Evolutionary conservation across 345 rosid species (phyloP).

Genomic region (Pistacia integerrima): DNA sequence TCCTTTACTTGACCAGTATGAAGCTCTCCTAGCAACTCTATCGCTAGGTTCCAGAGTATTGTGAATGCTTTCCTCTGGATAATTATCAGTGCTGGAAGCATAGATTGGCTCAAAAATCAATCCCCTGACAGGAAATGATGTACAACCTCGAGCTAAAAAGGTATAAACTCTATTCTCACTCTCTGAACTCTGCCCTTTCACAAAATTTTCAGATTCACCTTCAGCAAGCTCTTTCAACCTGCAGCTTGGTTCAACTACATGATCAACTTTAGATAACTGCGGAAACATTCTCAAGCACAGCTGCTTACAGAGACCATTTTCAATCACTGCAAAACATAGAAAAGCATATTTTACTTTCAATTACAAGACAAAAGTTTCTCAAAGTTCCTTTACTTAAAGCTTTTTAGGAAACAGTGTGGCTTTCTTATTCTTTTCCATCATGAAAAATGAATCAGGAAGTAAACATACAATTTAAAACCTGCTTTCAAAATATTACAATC

Average conservation of each 20-base stretch:
- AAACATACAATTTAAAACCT: background rate
- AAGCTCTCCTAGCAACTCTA: constrained; percentile 49
- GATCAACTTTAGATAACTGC: constrained; percentile 46
- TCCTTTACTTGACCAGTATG: constrained; percentile 96
- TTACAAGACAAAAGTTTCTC: background rate
- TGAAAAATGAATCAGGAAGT: background rate
- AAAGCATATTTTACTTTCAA: background rate
- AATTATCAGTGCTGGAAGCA: constrained; percentile 95
- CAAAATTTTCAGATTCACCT: constrained; percentile 52
- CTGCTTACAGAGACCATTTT: constrained; percentile 56
- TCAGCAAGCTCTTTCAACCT: constrained; percentile 29
- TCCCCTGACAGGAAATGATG: constrained; percentile 35
- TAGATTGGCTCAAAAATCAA: constrained; percentile 61
- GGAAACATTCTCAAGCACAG: constrained; percentile 75
- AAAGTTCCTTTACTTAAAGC: background rate
- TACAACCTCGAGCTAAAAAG: constrained; percentile 55
- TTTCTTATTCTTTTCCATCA: background rate
- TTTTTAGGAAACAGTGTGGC: background rate
- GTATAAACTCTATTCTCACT: constrained; percentile 76
- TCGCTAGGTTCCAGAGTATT: constrained; percentile 69
- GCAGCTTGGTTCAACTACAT: constrained; percentile 40
- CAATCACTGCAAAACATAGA: constrained; percentile 51
- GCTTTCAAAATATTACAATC: background rate
- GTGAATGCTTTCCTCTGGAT: constrained; percentile 71
- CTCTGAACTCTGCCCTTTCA: constrained; percentile 46